Evolutionary conservation across 2,329 filamentous ascomycete species (phyloP), one percentile per base, ranked within the genome.

Genomic region (Dactylellina cionopaga): DNA sequence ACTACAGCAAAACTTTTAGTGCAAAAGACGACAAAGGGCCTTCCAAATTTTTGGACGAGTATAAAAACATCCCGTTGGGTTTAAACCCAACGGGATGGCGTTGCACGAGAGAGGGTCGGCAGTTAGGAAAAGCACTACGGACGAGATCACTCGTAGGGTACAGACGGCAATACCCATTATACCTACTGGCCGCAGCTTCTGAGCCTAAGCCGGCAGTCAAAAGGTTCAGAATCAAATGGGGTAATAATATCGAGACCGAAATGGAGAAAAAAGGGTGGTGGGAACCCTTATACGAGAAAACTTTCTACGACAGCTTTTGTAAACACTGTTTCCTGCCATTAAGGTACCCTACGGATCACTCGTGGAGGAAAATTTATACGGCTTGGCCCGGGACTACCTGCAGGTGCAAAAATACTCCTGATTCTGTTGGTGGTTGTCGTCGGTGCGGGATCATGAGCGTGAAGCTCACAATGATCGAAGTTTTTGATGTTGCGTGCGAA

Each of bases 401-500:
- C 17, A n/a, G n/a, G 0, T 69, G 54, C 35, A 29, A 39, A 37
- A n/a, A 25, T 15, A 25, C 3, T 19, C 43, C 37, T 5, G 5
- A 9, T 6, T 3, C 15, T 5, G 5, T 3, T 25, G 62, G 44
- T 17, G 65, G 49, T 33, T 70, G 65, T 24, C 51, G 47, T 27
- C 51, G 65, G 29, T 70, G 65, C 29, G 65, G 65, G 5, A 54
- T 62, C 24, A 39, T 62, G 11, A 70, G 65, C 22, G 56, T 70
- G 22, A 70, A 63, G 52, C 47, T 70, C 31, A 70, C 56, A 15
- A 56, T 54, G 56, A 24, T 70, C 29, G 65, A 70, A n/a, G 65
- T 29, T 4, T 70, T 70, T 39, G 65, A 70, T 33, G 35, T 54
- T 24, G 41, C 31, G 24, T 25, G 37, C n/a, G 47, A 63, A 9